Evolutionary conservation across 345 rosid species (phyloP), one percentile per base, ranked within the genome.

Genomic region (Bruguiera parviflora): DNA sequence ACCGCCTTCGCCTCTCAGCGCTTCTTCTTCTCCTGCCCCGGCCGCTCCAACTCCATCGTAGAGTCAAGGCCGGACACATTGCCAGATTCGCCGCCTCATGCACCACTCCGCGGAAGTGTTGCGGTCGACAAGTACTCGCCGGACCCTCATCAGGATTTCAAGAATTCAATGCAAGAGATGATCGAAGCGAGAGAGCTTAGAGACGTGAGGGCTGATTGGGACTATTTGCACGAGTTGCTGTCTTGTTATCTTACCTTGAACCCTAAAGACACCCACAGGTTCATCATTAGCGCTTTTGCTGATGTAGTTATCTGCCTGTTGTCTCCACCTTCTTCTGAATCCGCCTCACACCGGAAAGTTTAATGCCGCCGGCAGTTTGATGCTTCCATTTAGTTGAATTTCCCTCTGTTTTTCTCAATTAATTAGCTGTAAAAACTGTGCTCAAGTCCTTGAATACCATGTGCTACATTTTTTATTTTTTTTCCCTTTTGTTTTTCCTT

Each of bases 11-110:
- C 97, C 64, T 91, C 98, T 49, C 90, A 78, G 19, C 94, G 97
- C 70, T 89, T 93, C 81, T 94, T 94, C 80, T 85, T 87, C 85
- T 88, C 98, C 72, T 91, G 92, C 25, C 98, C 97, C 0, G 98
- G 97, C 62, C 83, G 70, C 1, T 91, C 98, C 73, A 94, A 91
- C 82, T 87, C 98, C 78, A 91, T 94, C 73, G 71, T 85, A 4
- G 91, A 89, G 72, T 84, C 96, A 13, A 13, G 49, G 11, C 61
- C 79, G 6, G 71, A 67, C 35, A 8, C 22, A 9, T 28, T 35
- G 8, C 55, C 51, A 0, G 37, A 7, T 33, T 33, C 37, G 37
- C 35, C 58, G 1, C 70, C 20, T 22, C 63, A 37, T 25, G 0
- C 49, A 3, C 72, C 71, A 8, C 24, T 77, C n/a, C 59, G 61